A percentile compares a stretch with the other conserved stretches of the same genome.
Evolutionary conservation across 225 moss, liverwort and hornwort species (phyloP).

Genomic region (Bryoerythrophyllum caledonicum): DNA sequence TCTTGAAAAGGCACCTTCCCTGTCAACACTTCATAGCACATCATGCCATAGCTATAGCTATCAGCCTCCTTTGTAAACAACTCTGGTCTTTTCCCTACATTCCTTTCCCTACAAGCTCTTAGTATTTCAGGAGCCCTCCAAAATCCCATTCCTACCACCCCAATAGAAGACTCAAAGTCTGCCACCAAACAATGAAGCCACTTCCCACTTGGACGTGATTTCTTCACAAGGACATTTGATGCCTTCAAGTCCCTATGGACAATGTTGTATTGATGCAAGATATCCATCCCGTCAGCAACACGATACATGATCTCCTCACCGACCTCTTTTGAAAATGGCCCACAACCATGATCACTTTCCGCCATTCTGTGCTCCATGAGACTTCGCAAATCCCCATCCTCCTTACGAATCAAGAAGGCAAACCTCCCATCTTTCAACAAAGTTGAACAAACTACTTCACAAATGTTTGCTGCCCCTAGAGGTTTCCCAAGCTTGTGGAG

Average conservation of each 20-base stretch:
- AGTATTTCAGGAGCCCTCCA: neutral
- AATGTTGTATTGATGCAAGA: neutral
- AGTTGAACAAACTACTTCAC: neutral
- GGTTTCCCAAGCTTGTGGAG: no score
- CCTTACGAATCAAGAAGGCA: neutral
- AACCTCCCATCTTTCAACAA: neutral
- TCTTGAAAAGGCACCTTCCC: neutral
- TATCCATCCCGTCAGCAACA: neutral
- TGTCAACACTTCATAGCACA: neutral
- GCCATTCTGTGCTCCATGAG: neutral
- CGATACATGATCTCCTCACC: neutral
- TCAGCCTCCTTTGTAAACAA: neutral
- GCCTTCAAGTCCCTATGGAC: neutral
- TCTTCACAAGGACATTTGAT: neutral
- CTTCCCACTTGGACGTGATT: accelerated
- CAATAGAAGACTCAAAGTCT: neutral
- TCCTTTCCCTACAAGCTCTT: neutral
- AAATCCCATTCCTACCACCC: neutral
- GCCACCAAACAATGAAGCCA: neutral
- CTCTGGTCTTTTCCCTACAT: neutral
- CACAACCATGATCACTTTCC: neutral
- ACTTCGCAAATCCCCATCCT: neutral
- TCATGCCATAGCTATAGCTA: neutral
- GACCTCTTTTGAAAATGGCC: neutral
- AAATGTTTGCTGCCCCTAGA: neutral